Conservation (phyloP, 306 rosid species). For the Cucumis hystrix region DNA sequence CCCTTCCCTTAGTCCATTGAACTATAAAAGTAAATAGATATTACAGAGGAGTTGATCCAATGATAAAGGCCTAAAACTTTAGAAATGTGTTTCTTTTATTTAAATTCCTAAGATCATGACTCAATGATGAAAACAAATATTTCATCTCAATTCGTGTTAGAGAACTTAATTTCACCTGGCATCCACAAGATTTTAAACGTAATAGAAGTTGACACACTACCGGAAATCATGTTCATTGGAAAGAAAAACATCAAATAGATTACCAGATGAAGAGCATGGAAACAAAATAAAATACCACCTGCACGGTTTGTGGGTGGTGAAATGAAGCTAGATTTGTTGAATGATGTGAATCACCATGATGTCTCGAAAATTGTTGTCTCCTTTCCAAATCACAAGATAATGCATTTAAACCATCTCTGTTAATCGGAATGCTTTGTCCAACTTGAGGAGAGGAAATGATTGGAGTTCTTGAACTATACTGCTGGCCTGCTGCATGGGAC, state of each 20-base stretch:
- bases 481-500: constrained; percentile 25
- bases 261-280: background rate
- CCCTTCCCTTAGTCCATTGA: background rate
- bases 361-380: constrained; percentile 39
- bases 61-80: background rate
- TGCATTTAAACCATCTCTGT: constrained; percentile 17
- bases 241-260: background rate
- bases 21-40: background rate
- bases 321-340: constrained; percentile 24
- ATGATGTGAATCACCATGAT: constrained; percentile 33
- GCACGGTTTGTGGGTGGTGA: constrained; percentile 27
- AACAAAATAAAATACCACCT: constrained; percentile 29
- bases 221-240: background rate
- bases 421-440: constrained; percentile 21
- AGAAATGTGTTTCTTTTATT: background rate
- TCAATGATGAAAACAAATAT: background rate
- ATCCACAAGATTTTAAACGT: background rate
- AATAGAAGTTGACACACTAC: background rate
- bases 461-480: constrained; percentile 32
- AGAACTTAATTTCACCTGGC: background rate
- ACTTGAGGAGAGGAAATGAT: constrained; percentile 34
- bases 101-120: background rate
- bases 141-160: background rate
- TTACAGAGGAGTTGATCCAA: background rate
- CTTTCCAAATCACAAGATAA: constrained; percentile 44